Evolutionary conservation across 2,329 filamentous ascomycete species (phyloP), one percentile per base, ranked within the genome.

Genomic region (Teratosphaeria pseudoeucalypti): DNA sequence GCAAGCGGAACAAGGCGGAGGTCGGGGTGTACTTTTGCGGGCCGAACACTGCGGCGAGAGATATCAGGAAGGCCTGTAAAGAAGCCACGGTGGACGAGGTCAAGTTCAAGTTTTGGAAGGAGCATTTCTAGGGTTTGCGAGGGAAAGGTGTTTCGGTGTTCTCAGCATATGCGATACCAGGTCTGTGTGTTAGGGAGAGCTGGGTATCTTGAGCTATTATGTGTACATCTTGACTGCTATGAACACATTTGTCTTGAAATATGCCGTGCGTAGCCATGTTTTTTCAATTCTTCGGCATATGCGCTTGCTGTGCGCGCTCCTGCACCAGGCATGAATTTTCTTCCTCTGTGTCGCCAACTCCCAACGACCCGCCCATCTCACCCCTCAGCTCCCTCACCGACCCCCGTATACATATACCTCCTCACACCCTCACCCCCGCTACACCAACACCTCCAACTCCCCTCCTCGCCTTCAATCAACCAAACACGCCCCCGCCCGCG

Each of bases 21-120:
- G 88, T 99, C 12, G 94, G 94, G 76, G 92, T 99, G 23, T 99
- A 99, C 78, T 97, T 97, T 75, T 99, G 94, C 74, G 94, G 94
- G 61, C 92, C 92, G 27, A 94, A 89, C 63, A 81, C 81, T 65
- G 79, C 82, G 76, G 92, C 92, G 6, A 83, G 91, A 65, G 85
- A 90, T 69, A 96, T 99, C 72, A 87, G 89, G 75, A 84, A 85
- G 71, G 92, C 92, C 16, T 88, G 89, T 66, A 88, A 87, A 70
- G 74, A 79, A 57, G 87, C 87, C 16, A 89, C 85, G 12, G 85
- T 83, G 43, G 83, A 83, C 63, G 89, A 95, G 66, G 90, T 99
- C 60, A 84, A 86, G 69, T 99, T 97, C 79, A 89, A 90, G 68
- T 99, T 99, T 80, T 99, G 94, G 94, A 99, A 99, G 79, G 94